phyloP scores from a whole-genome alignment of 2,329 filamentous ascomycete species.

The Piedraia hortae region DNA sequence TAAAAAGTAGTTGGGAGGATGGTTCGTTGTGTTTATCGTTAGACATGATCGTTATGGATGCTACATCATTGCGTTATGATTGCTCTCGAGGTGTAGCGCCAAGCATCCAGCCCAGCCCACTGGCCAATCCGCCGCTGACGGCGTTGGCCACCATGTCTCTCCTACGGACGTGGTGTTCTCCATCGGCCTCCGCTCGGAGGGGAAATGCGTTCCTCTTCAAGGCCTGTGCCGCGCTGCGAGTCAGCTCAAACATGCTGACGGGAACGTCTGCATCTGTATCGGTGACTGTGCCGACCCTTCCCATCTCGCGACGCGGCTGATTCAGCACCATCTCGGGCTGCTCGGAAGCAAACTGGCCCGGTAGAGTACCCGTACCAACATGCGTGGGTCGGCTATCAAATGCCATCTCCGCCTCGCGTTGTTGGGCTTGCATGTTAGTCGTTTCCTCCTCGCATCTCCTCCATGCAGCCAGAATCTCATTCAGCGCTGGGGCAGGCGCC shows the following conservation, averaged over 20 bases:
- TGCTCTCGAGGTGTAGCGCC: constrained; percentile 23
- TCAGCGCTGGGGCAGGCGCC: constrained; percentile 39
- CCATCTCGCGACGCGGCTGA: constrained; percentile 17
- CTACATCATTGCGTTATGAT: too few relatives aligned
- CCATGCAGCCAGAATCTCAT: constrained; percentile 49
- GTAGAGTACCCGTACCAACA: constrained; percentile 9
- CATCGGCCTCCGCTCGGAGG: constrained; percentile 7
- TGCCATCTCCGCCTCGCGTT: constrained; percentile 38
- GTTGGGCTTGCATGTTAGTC: constrained; percentile 34
- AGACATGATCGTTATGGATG: too few relatives aligned
- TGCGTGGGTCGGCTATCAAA: constrained; percentile 24
- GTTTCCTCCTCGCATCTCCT: constrained; percentile 55
- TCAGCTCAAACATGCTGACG: constrained; percentile 26
- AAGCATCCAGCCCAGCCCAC: constrained; percentile 36
- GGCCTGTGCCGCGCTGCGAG: constrained; percentile 21
- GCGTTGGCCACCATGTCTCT: constrained; percentile 43
- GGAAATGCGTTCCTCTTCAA: constrained; percentile 20
- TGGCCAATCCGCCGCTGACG: constrained; percentile 32
- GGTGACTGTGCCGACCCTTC: constrained; percentile 7
- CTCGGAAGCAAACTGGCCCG: constrained; percentile 18
- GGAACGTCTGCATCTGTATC: constrained; percentile 25
- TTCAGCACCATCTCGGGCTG: constrained; percentile 12
- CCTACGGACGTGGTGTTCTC: constrained; percentile 28
- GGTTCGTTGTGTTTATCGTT: too few relatives aligned
- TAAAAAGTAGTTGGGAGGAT: constrained; percentile 7